A percentile compares a stretch with the other conserved stretches of the same genome.
phyloP scores from a whole-genome alignment of 768 basidiomycete genomes.

The Lactarius psammicola region DNA sequence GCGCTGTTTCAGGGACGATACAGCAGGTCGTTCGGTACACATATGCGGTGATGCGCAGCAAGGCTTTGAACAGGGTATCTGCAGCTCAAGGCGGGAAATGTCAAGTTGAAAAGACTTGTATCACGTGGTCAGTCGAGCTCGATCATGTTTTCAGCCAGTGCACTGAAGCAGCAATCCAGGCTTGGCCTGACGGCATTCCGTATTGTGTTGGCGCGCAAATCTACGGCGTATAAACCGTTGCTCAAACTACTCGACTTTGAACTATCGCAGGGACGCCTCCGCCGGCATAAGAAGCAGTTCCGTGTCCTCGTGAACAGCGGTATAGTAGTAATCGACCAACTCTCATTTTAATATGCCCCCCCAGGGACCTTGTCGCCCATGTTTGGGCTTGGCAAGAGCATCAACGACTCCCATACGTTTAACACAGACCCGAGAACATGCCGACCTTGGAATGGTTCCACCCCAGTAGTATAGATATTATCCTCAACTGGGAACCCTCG shows the following conservation, averaged over 20 bases:
- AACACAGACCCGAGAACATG: not conserved
- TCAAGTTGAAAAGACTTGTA: constrained; percentile 48
- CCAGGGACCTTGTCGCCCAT: not conserved
- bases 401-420: not conserved
- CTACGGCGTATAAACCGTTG: constrained; percentile 47
- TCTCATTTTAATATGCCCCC: constrained; percentile 28
- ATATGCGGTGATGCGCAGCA: constrained; percentile 51
- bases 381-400: not conserved
- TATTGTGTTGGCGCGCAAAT: constrained; percentile 55
- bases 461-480: not conserved
- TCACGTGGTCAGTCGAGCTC: constrained; percentile 55
- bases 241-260: constrained; percentile 52
- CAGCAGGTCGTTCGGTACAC: constrained; percentile 58
- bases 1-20: constrained; percentile 51
- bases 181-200: constrained; percentile 80
- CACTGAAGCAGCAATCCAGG: constrained; percentile 44
- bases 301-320: constrained; percentile 49
- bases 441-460: not conserved
- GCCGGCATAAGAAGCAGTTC: constrained; percentile 46
- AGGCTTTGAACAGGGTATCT: constrained; percentile 43
- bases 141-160: constrained; percentile 13
- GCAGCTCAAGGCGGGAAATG: constrained; percentile 40
- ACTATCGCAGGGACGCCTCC: constrained; percentile 47
- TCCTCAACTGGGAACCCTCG: not conserved
- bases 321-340: constrained; percentile 32